Evolutionary conservation across 1,284 basidiomycete species (phyloP).

Genomic region (Erythrobasidium hasegawianum): DNA sequence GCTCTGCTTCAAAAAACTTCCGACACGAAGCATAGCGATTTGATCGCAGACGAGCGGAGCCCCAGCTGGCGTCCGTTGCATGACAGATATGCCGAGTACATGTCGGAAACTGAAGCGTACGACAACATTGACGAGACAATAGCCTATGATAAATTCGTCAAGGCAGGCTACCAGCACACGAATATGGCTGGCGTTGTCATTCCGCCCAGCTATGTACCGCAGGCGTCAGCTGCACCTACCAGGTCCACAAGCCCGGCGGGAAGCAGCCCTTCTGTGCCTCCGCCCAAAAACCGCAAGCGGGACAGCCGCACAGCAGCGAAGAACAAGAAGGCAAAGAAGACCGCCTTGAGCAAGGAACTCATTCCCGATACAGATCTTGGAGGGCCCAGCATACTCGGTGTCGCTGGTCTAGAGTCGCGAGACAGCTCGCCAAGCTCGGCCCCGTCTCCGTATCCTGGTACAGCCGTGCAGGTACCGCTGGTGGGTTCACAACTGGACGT

Average conservation of each 20-base stretch:
- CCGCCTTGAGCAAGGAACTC: slow-evolving; percentile 22
- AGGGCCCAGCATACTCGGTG: no score
- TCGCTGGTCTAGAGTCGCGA: neutral
- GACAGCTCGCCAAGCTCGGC: neutral
- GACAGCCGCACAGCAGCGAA: neutral
- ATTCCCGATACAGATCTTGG: neutral
- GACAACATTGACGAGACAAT: slow-evolving; percentile 51
- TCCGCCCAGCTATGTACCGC: neutral
- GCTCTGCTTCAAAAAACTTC: slow-evolving; percentile 54
- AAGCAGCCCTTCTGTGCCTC: neutral
- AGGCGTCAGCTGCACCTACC: neutral
- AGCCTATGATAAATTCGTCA: neutral
- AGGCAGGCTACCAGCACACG: neutral
- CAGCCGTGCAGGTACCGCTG: no score
- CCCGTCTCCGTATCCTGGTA: no score
- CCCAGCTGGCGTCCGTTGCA: slow-evolving; percentile 64
- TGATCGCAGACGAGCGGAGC: neutral
- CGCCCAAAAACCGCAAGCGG: neutral
- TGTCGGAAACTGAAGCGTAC: slow-evolving; percentile 68
- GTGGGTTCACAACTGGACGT: no score
- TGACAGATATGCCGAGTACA: slow-evolving; percentile 73
- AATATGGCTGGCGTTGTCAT: neutral
- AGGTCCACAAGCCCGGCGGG: neutral
- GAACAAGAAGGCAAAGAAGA: slow-evolving; percentile 7
- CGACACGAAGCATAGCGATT: slow-evolving; percentile 33